These are phyloP conservation scores for Quercus berberidifolia DNA, from an alignment of 306 rosid genomes.

Conservation along the genomic window DNA sequence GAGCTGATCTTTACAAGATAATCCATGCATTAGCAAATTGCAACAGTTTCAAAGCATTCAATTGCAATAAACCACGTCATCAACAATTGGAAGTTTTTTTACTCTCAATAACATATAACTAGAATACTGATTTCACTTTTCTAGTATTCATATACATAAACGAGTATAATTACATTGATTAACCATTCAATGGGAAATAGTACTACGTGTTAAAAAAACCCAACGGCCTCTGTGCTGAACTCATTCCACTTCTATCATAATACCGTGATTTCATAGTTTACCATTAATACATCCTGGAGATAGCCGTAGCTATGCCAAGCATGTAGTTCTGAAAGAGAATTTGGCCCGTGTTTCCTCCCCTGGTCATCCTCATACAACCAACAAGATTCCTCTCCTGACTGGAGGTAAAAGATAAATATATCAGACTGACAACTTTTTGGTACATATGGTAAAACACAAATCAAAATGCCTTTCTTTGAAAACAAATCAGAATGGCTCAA, in stretches of 20 bases:
- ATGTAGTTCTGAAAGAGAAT: conserved; percentile 64
- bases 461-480: conserved; percentile 4
- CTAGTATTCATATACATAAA: neutral
- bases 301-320: conserved; percentile 77
- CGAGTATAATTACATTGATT: neutral
- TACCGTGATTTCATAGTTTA: conserved; percentile 32
- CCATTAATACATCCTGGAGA: conserved; percentile 67
- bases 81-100: neutral
- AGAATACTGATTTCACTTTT: neutral
- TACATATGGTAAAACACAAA: neutral
- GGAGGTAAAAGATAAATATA: conserved; percentile 15
- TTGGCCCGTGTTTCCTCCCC: conserved; percentile 76
- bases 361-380: conserved; percentile 80
- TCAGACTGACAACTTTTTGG: conserved; percentile 7
- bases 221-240: neutral
- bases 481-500: neutral
- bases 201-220: neutral
- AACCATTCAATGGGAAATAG: neutral
- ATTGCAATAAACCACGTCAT: neutral
- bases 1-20: neutral
- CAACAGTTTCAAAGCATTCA: neutral
- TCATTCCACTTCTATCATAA: conserved; percentile 7
- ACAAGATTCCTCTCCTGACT: conserved; percentile 60
- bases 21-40: neutral
- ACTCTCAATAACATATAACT: neutral